Evolutionary conservation across 2,329 filamentous ascomycete genomes (phyloP), one percentile per base, ranked within the genome.

Genomic region (Fusarium tjaetaba): DNA sequence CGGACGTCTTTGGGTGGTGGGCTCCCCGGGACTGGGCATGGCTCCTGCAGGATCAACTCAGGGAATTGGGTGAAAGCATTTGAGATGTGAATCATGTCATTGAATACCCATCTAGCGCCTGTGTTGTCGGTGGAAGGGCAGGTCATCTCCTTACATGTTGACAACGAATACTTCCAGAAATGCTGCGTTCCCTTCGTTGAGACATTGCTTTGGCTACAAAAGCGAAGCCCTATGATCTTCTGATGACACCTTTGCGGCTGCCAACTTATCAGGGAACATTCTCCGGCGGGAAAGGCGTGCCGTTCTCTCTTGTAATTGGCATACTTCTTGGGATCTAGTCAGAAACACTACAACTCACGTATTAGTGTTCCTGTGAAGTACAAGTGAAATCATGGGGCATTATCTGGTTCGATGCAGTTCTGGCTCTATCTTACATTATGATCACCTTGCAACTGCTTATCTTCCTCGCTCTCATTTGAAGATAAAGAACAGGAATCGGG

Each of bases 101-200:
- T 30, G 4, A 13, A 14, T n/a, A 16, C 11, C 11, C 10, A 43
- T 26, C 7, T 43, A 18, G 45, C 8, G 26, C 26, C 45, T 8
- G 26, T 15, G 10, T 7, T n/a, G 7, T 18, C 20, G 10, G 7
- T 20, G 15, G 4, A 49, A n/a, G 10, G 1, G 28, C 20, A 11
- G 10, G 11, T 16, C 10, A 11, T 16, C 20, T 18, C 7, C 3
- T 49, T 22, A 26, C 9, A 14, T 26, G 1, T 26, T 7, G 13
- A 20, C 11, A 26, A 26, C 24, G 11, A 46, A 46, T 46, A 14
- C 14, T 4, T 18, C 7, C 1, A 8, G 45, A 15, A 48, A 30
- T 8, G 13, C 20, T 7, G 0, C 7, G 7, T 15, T 13, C 45
- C 4, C 5, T 30, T 5, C 20, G 7, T 22, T 16, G 4, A 16